phyloP scores from a whole-genome alignment of 768 basidiomycete genomes.

The Sporobolomyces roseus region DNA sequence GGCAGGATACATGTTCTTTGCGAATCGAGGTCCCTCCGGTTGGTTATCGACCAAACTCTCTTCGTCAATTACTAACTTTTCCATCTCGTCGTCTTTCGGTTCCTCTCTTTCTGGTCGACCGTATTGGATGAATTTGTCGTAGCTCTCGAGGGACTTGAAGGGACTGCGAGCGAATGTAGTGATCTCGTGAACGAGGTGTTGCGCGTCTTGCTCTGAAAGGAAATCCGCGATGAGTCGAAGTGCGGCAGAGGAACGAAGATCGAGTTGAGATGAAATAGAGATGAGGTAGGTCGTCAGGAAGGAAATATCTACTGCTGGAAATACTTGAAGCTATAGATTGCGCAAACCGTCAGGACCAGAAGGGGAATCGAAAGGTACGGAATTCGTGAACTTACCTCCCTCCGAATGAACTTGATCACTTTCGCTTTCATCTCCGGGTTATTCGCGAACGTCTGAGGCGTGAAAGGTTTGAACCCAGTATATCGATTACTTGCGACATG shows the following conservation, averaged over 20 bases:
- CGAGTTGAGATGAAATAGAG: conserved; percentile 44
- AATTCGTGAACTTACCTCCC: conserved; percentile 32
- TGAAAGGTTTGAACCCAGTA: conserved; percentile 41
- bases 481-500: conserved; percentile 44
- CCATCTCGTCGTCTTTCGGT: too few relatives aligned
- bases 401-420: conserved; percentile 42
- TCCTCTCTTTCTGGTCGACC: conserved; percentile 25
- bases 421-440: conserved; percentile 40
- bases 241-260: conserved; percentile 41
- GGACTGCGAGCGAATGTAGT: conserved; percentile 35
- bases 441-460: conserved; percentile 13
- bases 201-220: conserved; percentile 37
- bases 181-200: conserved; percentile 43
- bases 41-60: background rate
- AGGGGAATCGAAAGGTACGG: background rate
- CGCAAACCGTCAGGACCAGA: too few relatives aligned
- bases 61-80: conserved; percentile 5
- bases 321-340: conserved; percentile 38
- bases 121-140: conserved; percentile 39
- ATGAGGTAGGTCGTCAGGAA: conserved; percentile 44
- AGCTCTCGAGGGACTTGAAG: conserved; percentile 32
- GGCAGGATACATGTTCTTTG: conserved; percentile 15
- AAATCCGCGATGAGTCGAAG: conserved; percentile 44
- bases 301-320: conserved; percentile 42
- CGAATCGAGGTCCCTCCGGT: conserved; percentile 22